Conservation (phyloP, 331 rosid species). For the Rhamnella rubrinervis region DNA sequence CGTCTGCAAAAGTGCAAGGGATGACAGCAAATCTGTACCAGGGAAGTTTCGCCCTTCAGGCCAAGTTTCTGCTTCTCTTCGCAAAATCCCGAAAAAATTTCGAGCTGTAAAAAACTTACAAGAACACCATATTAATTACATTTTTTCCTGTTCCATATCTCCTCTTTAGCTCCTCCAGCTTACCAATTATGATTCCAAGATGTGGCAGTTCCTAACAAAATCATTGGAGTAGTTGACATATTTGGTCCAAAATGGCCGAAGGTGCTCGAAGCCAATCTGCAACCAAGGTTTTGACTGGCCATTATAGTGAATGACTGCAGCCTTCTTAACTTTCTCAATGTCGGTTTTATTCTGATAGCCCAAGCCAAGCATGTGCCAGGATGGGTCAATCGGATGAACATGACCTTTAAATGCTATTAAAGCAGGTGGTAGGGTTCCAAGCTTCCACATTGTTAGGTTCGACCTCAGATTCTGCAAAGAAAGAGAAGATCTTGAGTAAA, state of each 20-base stretch:
- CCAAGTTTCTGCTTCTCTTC: constrained; percentile 45
- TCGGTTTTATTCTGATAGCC: constrained; percentile 86
- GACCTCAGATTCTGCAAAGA: constrained; percentile 78
- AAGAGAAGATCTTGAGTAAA: constrained; percentile 24
- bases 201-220: constrained; percentile 89
- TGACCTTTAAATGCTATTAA: constrained; percentile 92
- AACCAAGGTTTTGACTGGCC: constrained; percentile 99
- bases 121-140: constrained; percentile 39
- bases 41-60: constrained; percentile 43
- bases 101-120: constrained; percentile 37
- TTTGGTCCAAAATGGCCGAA: constrained; percentile 94
- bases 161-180: constrained; percentile 34
- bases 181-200: constrained; percentile 71
- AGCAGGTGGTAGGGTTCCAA: constrained; percentile 98
- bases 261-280: constrained; percentile 94
- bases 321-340: constrained; percentile 60
- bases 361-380: constrained; percentile 98
- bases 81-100: constrained; percentile 23
- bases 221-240: constrained; percentile 86
- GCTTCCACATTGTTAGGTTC: constrained; percentile 94
- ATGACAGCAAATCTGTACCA: constrained; percentile 42
- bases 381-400: constrained; percentile 78
- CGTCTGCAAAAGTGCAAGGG: constrained; percentile 45
- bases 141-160: constrained; percentile 26
- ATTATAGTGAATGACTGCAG: constrained; percentile 97